Base-by-base conservation (phyloP, 768 basidiomycete genomes). In the Coprinopsis marcescibilis region DNA sequence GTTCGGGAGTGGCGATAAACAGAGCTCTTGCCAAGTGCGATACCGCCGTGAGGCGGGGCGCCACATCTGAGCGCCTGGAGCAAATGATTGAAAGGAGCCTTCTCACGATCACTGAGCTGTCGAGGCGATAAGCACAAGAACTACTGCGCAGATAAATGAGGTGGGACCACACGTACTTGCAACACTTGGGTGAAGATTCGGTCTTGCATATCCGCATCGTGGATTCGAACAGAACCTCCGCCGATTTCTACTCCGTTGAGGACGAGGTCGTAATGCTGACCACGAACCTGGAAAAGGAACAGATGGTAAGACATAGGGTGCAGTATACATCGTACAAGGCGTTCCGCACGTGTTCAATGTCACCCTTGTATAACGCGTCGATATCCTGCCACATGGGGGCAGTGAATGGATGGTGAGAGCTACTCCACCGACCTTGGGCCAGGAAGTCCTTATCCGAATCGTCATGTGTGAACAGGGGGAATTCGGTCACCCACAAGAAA, bases 221-320 rank as follows among this genome's bases (percentile, higher is more conserved):
- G 93, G 19, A 97, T 78, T 58, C 93, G 81, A 51, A 97, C 93
- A 32, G 88, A 91, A 21, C 93, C 93, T 21, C 93, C 93, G 6
- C 91, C 93, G 53, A 97, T 87, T 69, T 97, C 93, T 48, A 85
- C 79, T 4, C 93, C 93, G 63, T 97, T 92, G 52, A 97, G 63
- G 23, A 97, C 92, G 34, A 97, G 81, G 69, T 97, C 93, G 59
- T 96, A 97, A 64, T 97, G 93, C 60, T 97, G 93, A 14, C 92
- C 93, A 44, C 93, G 82, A 56, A 94, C 85, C 85, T 90, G 60
- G 32, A 48, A 51, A 36, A 43, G 46, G 53, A 41, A 47, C 21
- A 10, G 41, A 27, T 25, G 33, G 12, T 29, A 19, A 29, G 26
- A 26, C 14, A 45, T 45, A 48, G 38, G 42, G 37, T 21, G 37